Conservation (phyloP, 306 rosid genomes). For the Dalbergia cultrata region DNA sequence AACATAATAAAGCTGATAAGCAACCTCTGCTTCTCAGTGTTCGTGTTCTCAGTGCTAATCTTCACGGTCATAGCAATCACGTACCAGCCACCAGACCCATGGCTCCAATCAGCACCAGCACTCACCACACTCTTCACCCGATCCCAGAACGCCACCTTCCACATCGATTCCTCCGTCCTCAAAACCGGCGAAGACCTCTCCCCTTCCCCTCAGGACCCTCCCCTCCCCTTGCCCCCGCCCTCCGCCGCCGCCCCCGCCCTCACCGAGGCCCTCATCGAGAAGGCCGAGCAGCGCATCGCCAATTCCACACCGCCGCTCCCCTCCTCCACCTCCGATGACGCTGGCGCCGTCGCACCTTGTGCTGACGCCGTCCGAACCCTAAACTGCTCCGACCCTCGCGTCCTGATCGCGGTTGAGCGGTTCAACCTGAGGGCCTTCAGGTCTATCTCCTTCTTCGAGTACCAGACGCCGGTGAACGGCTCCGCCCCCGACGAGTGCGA, state of each 20-base stretch:
- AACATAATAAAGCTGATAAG: conserved; percentile 85
- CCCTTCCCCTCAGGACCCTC: conserved; percentile 42
- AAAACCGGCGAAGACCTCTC: conserved; percentile 88
- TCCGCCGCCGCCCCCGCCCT: conserved; percentile 39
- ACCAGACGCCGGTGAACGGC: conserved; percentile 79
- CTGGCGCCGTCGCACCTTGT: background rate
- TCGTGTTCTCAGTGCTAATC: conserved; percentile 86
- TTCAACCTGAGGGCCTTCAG: conserved; percentile 77
- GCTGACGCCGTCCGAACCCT: conserved; percentile 22
- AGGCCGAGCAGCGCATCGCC: conserved; percentile 56
- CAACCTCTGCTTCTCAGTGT: conserved; percentile 88
- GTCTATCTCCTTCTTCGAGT: conserved; percentile 81
- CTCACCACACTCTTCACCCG: conserved; percentile 84
- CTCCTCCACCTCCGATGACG: background rate
- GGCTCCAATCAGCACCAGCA: conserved; percentile 95
- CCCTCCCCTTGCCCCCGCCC: conserved; percentile 52
- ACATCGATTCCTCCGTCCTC: conserved; percentile 73
- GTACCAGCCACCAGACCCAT: conserved; percentile 98
- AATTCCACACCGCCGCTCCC: conserved; percentile 44
- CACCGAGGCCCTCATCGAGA: conserved; percentile 69
- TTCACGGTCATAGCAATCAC: conserved; percentile 94
- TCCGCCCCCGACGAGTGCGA: conserved; percentile 83
- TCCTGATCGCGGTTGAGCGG: conserved; percentile 70
- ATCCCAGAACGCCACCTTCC: conserved; percentile 85
- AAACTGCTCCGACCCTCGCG: conserved; percentile 87